Base-by-base conservation (phyloP, 345 rosid genomes). In the Eucalyptus marginata region DNA sequence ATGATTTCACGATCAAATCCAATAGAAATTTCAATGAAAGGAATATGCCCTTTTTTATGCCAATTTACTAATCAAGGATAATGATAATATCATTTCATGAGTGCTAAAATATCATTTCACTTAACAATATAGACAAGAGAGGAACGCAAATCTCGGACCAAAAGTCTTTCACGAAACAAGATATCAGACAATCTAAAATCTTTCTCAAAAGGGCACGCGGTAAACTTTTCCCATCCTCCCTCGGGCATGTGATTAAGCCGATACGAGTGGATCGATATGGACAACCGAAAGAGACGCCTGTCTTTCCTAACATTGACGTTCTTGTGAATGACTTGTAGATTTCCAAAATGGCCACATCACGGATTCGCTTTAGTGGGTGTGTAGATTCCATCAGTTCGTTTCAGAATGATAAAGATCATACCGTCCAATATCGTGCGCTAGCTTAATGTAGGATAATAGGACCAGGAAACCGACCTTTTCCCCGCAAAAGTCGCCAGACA, bases 111-210 rank as follows among this genome's bases (percentile, higher is more conserved):
- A 18, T 43, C 25, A 9, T 10, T 40, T 76, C 27, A 11, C 4
- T 76, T 22, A 3, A 40, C 3, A 40, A 0, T 10, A 36, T 6
- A 11, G 24, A 20, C 29, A 44, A 20, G 76, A 4, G 1, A 7
- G 15, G 9, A 76, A 36, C 0, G 1, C 40, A 1, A 71, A 5
- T 36, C 36, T 18, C 10, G 46, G 10, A 36, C 14, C 1, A 1
- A 71, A 18, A 6, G 2, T 20, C 9, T 76, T 76, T 36, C 7
- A 3, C 7, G 2, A 7, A 15, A 10, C 0, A 4, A 36, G 27
- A 20, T 44, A 76, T 36, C 8, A 3, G 1, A 18, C 4, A 10
- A 20, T 18, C 25, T 10, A 36, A 71, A 20, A 76, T 18, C 15
- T 76, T 36, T 20, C 8, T 5, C 9, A 10, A 36, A 11, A n/a